phyloP scores from a whole-genome alignment of 352 stramenopile genomes.

The Pythium myriotylum region DNA sequence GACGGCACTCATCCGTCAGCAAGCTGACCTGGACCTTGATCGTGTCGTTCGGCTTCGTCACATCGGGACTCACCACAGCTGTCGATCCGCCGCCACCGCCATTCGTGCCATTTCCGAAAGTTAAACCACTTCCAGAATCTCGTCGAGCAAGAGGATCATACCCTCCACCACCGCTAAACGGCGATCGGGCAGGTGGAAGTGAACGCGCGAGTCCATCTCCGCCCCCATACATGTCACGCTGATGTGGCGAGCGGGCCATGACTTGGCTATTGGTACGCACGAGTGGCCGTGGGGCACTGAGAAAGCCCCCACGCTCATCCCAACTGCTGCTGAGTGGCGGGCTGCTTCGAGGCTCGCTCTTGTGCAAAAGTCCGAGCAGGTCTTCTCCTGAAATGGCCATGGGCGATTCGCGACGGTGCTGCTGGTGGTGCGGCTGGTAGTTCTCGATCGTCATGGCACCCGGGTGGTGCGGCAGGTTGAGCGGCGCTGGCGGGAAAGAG shows the following conservation, averaged over 20 bases:
- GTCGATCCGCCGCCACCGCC: conserved; percentile 20
- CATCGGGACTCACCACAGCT: conserved; percentile 47
- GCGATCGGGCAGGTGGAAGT: conserved; percentile 18
- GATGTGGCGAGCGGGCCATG: conserved; percentile 22
- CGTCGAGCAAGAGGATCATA: conserved; percentile 18
- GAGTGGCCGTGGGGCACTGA: conserved; percentile 20
- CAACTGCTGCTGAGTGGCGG: conserved; percentile 27
- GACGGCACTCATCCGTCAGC: conserved; percentile 55
- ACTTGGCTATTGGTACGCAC: conserved; percentile 27
- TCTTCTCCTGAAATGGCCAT: conserved; percentile 27
- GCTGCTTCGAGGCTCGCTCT: conserved; percentile 9
- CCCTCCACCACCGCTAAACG: conserved; percentile 16
- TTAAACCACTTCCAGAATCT: conserved; percentile 28
- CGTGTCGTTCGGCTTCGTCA: conserved; percentile 75
- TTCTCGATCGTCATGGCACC: conserved; percentile 16
- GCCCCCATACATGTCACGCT: conserved; percentile 14
- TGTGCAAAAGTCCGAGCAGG: conserved; percentile 41
- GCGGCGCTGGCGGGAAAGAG: conserved; percentile 17
- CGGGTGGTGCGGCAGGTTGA: conserved; percentile 12
- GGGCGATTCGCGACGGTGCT: conserved; percentile 9
- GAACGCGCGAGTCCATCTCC: conserved; percentile 22
- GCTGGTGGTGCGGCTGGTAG: conserved; percentile 22
- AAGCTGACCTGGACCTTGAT: conserved; percentile 79
- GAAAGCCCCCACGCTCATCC: conserved; percentile 21
- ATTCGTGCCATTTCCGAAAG: conserved; percentile 26